Conservation (phyloP, 225 moss, liverwort and hornwort species). For the Physcomitrellopsis africana region DNA sequence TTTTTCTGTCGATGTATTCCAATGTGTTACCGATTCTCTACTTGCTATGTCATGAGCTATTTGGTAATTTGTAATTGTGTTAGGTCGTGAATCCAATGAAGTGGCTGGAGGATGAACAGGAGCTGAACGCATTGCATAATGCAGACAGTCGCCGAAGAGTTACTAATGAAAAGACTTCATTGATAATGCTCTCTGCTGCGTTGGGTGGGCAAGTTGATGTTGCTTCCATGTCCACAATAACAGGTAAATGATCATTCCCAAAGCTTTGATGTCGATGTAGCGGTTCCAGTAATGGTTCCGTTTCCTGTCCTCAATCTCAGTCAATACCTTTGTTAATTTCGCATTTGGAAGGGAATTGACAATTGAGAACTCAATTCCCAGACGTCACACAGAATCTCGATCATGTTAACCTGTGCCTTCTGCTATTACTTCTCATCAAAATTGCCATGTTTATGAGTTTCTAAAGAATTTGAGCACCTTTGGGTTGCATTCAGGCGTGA, state of each 20-base stretch:
- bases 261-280: neutral
- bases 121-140: slow-evolving; percentile 72
- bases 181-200: slow-evolving; percentile 62
- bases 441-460: slow-evolving; percentile 29
- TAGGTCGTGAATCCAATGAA: slow-evolving; percentile 84
- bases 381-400: slow-evolving; percentile 11
- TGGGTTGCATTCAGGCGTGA: slow-evolving; percentile 53
- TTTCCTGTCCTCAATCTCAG: neutral
- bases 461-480: slow-evolving; percentile 29
- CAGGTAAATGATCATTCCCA: slow-evolving; percentile 43
- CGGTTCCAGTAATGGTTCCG: neutral
- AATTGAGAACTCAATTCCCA: neutral
- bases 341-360: slow-evolving; percentile 18
- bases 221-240: slow-evolving; percentile 67
- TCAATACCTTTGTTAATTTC: slow-evolving; percentile 2
- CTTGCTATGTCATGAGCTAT: slow-evolving; percentile 23
- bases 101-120: slow-evolving; percentile 90
- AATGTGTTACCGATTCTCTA: neutral
- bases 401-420: slow-evolving; percentile 5
- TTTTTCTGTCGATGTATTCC: neutral
- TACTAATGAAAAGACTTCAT: slow-evolving; percentile 63
- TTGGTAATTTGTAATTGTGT: slow-evolving; percentile 12
- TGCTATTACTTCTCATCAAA: neutral
- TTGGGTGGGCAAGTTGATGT: slow-evolving; percentile 73
- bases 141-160: slow-evolving; percentile 64